Conservation (phyloP, 2,329 filamentous ascomycete species). For the Ceratocystiopsis minuta region DNA sequence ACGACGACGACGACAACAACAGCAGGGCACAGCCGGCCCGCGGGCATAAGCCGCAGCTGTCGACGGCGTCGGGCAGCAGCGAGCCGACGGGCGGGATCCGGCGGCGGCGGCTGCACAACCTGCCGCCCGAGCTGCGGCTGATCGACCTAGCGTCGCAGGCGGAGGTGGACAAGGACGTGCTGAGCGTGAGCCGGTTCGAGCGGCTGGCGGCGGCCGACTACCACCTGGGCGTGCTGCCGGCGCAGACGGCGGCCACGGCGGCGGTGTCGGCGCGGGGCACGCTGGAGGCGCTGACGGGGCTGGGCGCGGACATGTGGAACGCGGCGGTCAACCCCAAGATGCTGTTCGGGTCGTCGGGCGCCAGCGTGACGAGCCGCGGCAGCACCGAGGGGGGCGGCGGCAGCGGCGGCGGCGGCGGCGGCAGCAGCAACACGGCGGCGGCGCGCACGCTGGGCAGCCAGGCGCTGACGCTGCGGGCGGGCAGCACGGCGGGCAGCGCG, state of each 20-base stretch:
- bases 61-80: constrained; percentile 30
- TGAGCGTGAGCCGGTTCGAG: constrained; percentile 76
- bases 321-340: constrained; percentile 73
- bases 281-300: constrained; percentile 55
- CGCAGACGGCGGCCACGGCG: constrained; percentile 46
- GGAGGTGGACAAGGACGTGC: constrained; percentile 70
- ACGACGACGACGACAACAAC: constrained; percentile 14
- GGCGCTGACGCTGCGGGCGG: too few relatives aligned
- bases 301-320: constrained; percentile 71
- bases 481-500: too few relatives aligned
- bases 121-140: constrained; percentile 74
- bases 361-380: constrained; percentile 22
- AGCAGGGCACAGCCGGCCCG: too few relatives aligned
- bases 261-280: constrained; percentile 51
- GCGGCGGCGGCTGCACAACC: constrained; percentile 46
- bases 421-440: too few relatives aligned
- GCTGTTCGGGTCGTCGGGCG: constrained; percentile 51
- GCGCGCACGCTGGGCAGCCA: too few relatives aligned
- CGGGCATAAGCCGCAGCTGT: constrained; percentile 15
- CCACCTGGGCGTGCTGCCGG: constrained; percentile 69
- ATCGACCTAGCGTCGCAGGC: constrained; percentile 79
- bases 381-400: constrained; percentile 17
- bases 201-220: constrained; percentile 78
- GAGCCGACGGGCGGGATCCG: constrained; percentile 48
- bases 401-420: too few relatives aligned